Evolutionary conservation across 352 stramenopile species (phyloP), one percentile per base, ranked within the genome.

Genomic region (Globisporangium viniferum): DNA sequence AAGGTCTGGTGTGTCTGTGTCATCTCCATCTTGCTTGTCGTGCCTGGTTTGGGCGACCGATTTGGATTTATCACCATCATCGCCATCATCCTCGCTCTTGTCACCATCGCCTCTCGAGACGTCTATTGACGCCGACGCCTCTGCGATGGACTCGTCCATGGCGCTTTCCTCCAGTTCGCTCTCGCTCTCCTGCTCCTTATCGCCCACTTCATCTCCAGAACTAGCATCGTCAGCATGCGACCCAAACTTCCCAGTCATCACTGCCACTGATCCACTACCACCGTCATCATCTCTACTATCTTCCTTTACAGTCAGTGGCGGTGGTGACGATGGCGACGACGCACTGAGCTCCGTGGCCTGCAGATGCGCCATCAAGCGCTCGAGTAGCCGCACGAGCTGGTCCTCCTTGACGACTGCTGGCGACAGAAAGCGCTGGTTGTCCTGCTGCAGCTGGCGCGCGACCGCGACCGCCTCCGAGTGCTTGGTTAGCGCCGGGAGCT

Each of bases 381-480:
- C 77, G 24, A 95, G 65, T 9, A 95, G 66, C 4, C 84, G 75
- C 61, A 77, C 73, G 7, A 95, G 68, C 63, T 95, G 88, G 44
- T 73, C 55, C 60, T 92, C 75, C 63, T 86, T 93, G 31, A 95
- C 84, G 20, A 95, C 57, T 3, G 44, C 72, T 0, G 88, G 80
- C 1, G 76, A 73, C 24, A 93, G 71, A 64, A 93, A 94, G 33
- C 73, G 73, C 2, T 74, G 67, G 59, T 94, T 88, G 46, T 90
- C 81, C n/a, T 76, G 71, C 63, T 93, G 84, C 39, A 95, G 69
- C 62, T 89, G 76, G 10, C 71, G 70, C 6, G 77, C 72, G 27
- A 95, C 73, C 18, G 72, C 67, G 8, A 74, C 35, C 7, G 79
- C 70, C 67, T 90, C 80, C 12, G 84, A 90, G 29, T 69, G 55